Evolutionary conservation across 495 filamentous ascomycete species (phyloP), one percentile per base, ranked within the genome.

Genomic region (Daldinia caldariorum): DNA sequence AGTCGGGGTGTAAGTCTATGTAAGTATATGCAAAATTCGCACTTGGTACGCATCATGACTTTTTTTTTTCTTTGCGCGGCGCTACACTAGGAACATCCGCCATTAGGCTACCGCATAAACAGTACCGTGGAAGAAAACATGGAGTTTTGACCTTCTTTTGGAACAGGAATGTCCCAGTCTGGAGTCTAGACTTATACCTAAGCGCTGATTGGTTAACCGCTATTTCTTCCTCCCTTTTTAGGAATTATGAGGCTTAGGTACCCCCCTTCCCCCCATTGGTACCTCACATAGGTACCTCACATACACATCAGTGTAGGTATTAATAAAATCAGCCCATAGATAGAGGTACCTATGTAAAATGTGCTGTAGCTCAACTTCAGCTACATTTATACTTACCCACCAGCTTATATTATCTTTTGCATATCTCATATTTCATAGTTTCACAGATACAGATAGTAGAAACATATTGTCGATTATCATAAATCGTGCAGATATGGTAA

Each of bases 221-320:
- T 31, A 50, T 37, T 51, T 69, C 57, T 38, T 61, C 45, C 53
- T 72, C 70, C 70, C 70, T 61, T 41, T 72, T 72, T 72, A 64
- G 70, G 70, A 68, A 72, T 62, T 61, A 66, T 63, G 53, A 72
- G 64, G 57, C 56, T 67, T 68, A 67, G 41, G 69, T 72, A 68
- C 60, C 16, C n/a, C n/a, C n/a, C n/a, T n/a, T n/a, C n/a, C n/a
- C n/a, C n/a, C 43, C 43, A 47, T 10, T 35, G 32, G 51, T 71
- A 71, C 43, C 26, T 26, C 26, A 1, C 3, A 26, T 26, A 3
- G 26, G 26, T 26, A 26, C 26, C 26, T 26, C 26, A 26, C 3
- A 26, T 26, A 26, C 3, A 26, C 26, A 1, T 26, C 1, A 1
- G 3, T 26, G 3, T 26, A 26, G 26, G 26, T 26, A 26, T 6